Base-by-base conservation (phyloP, 805 yeast genomes). In the Priceomyces castillae region DNA sequence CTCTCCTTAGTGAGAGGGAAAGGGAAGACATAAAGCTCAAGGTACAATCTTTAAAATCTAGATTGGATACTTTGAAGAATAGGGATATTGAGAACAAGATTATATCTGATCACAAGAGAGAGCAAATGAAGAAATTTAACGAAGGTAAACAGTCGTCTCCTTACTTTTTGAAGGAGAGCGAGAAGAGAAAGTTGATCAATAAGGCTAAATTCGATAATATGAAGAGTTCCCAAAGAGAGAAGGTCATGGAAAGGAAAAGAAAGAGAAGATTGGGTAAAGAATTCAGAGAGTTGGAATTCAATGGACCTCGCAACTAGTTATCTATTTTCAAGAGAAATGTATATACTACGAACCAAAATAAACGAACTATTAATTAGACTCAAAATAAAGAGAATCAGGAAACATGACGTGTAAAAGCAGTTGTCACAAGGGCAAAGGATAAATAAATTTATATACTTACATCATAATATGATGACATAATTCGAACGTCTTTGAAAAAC, bases 181-280 rank as follows among this genome's bases (percentile, higher is more conserved):
- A 86, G 46, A 78, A 82, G 65, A 71, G 87, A 48, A 85, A 82
- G 65, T 76, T 86, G 62, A 67, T 86, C 28, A 90, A 84, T 54
- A 82, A 83, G 65, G 86, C 86, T 62, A 84, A 83, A 62, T 86
- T 83, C 62, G 90, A 86, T 39, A 67, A 71, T 46, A 82, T 86
- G 90, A 82, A 77, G 64, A 64, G 81, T 10, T 69, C 70, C 40
- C 90, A 86, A 65, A 75, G 90, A 57, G 90, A 84, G 49, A 86
- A 84, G 75, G 86, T 81, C 31, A 78, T 86, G 80, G 94, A 86
- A 67, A 81, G 92, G 68, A 90, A 83, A 81, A 80, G 92, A 62
- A 86, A 83, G 86, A 84, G 80, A 76, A 80, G 82, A 69, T 71
- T 82, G 66, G 90, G 96, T 61, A 80, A 82, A 66, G 95, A 87